Conservation (phyloP, 23 red algal genomes). For the Pyropia haitanensis region DNA sequence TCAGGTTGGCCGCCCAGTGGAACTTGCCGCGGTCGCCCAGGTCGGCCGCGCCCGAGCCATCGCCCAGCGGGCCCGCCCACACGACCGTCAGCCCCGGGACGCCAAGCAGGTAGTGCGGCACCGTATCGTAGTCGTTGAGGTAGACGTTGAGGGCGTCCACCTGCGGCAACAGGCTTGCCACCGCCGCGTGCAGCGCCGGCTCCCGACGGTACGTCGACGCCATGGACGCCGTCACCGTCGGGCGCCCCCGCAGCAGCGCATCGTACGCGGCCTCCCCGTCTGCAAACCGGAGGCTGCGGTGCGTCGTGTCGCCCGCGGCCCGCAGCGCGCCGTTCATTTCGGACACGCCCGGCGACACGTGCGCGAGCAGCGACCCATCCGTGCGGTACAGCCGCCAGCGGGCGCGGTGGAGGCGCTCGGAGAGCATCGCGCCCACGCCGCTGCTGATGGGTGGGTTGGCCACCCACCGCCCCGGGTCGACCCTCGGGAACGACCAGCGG, state of each 20-base stretch:
- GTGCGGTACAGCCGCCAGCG: slow-evolving; percentile 51
- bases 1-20: slow-evolving; percentile 22
- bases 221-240: slow-evolving; percentile 40
- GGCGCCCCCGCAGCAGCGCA: slow-evolving; percentile 11
- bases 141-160: slow-evolving; percentile 61
- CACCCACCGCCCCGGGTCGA: slow-evolving; percentile 27
- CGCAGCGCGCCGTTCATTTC: slow-evolving; percentile 54
- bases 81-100: slow-evolving; percentile 26
- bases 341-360: slow-evolving; percentile 22
- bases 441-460: slow-evolving; percentile 36
- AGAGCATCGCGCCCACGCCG: slow-evolving; percentile 53
- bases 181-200: slow-evolving; percentile 32
- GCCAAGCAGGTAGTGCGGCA: slow-evolving; percentile 29
- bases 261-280: slow-evolving; percentile 44
- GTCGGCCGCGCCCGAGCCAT: slow-evolving; percentile 19
- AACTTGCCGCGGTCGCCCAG: slow-evolving; percentile 80
- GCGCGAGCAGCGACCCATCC: slow-evolving; percentile 38
- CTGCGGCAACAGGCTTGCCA: slow-evolving; percentile 36
- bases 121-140: slow-evolving; percentile 60
- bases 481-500: slow-evolving; percentile 35
- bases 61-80: background rate
- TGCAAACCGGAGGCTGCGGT: slow-evolving; percentile 23
- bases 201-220: slow-evolving; percentile 43
- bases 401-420: slow-evolving; percentile 14
- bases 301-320: background rate